Evolutionary conservation across 2,329 filamentous ascomycete species (phyloP).

Genomic region (Fusarium proliferatum): DNA sequence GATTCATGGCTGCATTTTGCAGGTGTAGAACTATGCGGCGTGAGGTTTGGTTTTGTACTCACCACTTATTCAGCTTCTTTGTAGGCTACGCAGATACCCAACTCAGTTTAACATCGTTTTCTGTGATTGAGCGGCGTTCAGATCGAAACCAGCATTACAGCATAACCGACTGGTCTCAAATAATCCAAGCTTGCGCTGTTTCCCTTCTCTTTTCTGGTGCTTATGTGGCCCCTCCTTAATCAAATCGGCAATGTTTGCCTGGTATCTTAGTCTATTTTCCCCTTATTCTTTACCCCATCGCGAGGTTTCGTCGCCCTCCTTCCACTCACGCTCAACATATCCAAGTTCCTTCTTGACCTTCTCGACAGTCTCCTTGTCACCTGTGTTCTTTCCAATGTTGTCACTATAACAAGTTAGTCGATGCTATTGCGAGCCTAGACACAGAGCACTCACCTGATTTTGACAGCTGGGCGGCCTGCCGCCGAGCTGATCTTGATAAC

Average conservation of each 20-base stretch:
- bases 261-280: slow-evolving; percentile 29
- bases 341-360: slow-evolving; percentile 87
- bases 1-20: not conserved
- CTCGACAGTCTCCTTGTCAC: slow-evolving; percentile 80
- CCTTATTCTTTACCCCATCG: slow-evolving; percentile 73
- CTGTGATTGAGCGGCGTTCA: not conserved
- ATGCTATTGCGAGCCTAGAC: not conserved
- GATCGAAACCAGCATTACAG: not conserved
- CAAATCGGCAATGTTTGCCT: slow-evolving; percentile 5
- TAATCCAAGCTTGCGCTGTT: not conserved
- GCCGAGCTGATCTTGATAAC: slow-evolving; percentile 97
- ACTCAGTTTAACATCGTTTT: not conserved
- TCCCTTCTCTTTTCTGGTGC: not conserved
- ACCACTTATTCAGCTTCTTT: not conserved
- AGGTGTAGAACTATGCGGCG: not conserved
- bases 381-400: slow-evolving; percentile 94
- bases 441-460: slow-evolving; percentile 71
- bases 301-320: slow-evolving; percentile 82
- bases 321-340: slow-evolving; percentile 88
- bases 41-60: not conserved
- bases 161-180: not conserved
- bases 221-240: not conserved
- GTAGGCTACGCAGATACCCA: not conserved
- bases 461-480: slow-evolving; percentile 82
- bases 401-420: slow-evolving; percentile 59